Evolutionary conservation across 2,329 filamentous ascomycete genomes (phyloP).

Genomic region (Mariannaea sp.): DNA sequence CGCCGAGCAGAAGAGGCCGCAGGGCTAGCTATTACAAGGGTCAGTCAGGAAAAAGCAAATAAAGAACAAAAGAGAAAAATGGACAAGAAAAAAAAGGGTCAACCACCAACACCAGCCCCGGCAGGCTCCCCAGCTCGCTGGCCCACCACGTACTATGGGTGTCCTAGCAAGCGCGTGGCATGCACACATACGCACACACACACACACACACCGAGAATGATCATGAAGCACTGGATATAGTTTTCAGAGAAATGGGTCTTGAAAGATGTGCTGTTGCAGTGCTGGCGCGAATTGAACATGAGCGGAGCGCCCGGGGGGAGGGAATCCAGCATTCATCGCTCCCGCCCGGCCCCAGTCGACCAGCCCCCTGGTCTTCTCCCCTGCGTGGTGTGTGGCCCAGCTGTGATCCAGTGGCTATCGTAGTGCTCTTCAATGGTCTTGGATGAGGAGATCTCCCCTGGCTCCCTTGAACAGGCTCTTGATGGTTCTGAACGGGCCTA

Average conservation of each 20-base stretch:
- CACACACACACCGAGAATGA: neutral
- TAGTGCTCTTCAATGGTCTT: conserved; percentile 15
- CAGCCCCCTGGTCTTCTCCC: conserved; percentile 15
- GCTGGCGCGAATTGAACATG: conserved; percentile 29
- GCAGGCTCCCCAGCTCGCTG: conserved; percentile 13
- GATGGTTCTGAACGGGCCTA: conserved; percentile 13
- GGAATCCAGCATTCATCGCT: conserved; percentile 32
- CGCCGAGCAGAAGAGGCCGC: conserved; percentile 12
- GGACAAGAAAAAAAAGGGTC: conserved; percentile 4
- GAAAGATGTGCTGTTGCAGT: conserved; percentile 14
- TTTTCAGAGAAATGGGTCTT: conserved; percentile 9
- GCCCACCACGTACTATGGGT: conserved; percentile 17
- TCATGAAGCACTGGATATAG: conserved; percentile 14
- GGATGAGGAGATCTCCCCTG: conserved; percentile 10
- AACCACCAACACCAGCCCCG: conserved; percentile 25
- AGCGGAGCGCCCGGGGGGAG: conserved; percentile 32
- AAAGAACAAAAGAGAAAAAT: neutral
- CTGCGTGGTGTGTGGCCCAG: conserved; percentile 29
- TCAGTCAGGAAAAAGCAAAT: conserved; percentile 22
- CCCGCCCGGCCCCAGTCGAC: conserved; percentile 22
- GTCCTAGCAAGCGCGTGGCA: conserved; percentile 17
- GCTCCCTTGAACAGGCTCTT: conserved; percentile 8
- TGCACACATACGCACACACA: no score
- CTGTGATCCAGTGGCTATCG: conserved; percentile 27
- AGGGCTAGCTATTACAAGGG: conserved; percentile 20